Evolutionary conservation across 108 stramenopile genomes (phyloP), one percentile per base, ranked within the genome.

Genomic region (Heterococcus sp.): DNA sequence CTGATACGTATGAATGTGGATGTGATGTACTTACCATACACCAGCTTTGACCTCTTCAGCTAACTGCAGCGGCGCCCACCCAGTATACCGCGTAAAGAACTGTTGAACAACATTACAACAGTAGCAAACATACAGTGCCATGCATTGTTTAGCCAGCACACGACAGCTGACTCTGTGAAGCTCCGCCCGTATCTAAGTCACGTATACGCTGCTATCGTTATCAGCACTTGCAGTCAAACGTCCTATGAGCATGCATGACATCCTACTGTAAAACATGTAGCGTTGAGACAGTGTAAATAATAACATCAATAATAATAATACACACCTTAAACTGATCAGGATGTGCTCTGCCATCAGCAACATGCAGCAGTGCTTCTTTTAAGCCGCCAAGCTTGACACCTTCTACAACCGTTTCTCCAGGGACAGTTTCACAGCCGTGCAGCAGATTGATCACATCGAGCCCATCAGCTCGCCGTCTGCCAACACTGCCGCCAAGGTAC

Each of bases 371-470:
- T 0, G 78, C 78, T 30, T 78, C 78, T 71, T 67, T 37, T 65
- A 78, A 64, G 2, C 78, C 78, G 3, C 78, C 78, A n/a, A 78
- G 32, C 5, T 70, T 69, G 32, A 78, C 33, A 8, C 78, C 78
- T 32, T 78, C 72, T 35, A 78, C 37, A 21, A 78, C 78, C 78
- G 8, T 71, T 27, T 63, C 37, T 29, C 78, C 78, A 1, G 65
- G 66, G 1, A 67, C 35, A 30, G 71, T 71, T 14, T 72, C 38
- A 63, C 78, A 36, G 32, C 71, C 78, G 31, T 78, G 78, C 78
- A 78, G 71, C 64, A 78, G 66, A 26, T 78, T 78, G 1, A 78
- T 71, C 65, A 78, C 78, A 58, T 78, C 78, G n/a, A 78, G 39
- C 1, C 78, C 78, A 35, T 78, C 78, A n/a, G 40, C 69, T 8